Conservation (phyloP, 371 early-diverging fungal genomes). For the Entomophthora muscae region DNA sequence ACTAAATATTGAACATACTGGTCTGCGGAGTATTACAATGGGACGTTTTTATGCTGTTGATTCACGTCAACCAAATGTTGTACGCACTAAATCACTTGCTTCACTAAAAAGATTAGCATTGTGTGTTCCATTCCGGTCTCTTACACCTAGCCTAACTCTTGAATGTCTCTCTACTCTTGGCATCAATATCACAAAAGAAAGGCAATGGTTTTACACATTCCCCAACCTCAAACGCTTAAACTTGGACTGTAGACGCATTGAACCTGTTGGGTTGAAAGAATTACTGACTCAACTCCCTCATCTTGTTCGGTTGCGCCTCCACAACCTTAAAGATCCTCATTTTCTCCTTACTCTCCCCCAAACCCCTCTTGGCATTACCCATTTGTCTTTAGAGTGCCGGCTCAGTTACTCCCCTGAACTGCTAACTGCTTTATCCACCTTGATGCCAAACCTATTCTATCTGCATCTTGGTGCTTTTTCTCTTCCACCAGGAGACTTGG, state of each 20-base stretch:
- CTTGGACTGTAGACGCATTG: background rate
- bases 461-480: background rate
- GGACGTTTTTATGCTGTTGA: background rate
- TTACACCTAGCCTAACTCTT: background rate
- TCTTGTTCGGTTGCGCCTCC: background rate
- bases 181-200: background rate
- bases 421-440: background rate
- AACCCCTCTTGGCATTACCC: background rate
- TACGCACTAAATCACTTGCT: background rate
- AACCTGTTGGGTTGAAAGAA: background rate
- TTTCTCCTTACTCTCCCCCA: background rate
- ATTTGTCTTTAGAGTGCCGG: background rate
- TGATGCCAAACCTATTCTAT: background rate
- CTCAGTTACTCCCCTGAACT: background rate
- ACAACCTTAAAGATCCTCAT: background rate
- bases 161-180: background rate
- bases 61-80: background rate
- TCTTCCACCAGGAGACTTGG: background rate
- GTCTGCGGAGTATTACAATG: background rate
- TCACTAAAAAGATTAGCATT: background rate
- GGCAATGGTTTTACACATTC: background rate
- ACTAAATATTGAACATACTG: background rate
- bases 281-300: background rate
- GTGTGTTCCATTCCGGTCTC: background rate
- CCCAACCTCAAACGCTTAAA: background rate